Evolutionary conservation across 2,329 filamentous ascomycete species (phyloP), one percentile per base, ranked within the genome.

Genomic region (Botrytis deweyae): DNA sequence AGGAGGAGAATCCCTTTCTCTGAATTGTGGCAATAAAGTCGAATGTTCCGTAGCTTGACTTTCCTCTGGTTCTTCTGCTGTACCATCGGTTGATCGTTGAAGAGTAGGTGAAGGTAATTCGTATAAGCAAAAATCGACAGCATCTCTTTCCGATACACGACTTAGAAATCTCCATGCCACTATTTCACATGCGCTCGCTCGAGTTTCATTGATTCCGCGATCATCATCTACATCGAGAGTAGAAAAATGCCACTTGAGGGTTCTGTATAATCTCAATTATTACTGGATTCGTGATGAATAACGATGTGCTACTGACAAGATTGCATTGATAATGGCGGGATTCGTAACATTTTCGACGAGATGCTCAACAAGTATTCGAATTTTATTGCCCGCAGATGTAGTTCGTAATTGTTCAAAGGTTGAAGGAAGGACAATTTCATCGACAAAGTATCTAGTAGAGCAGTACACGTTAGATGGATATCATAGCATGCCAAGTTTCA

Each of bases 151-250:
- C 2, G 90, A 91, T 46, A 94, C 84, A 72, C 89, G 89, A 25
- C 89, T 89, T 52, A 95, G 84, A 78, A 94, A 93, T 58, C 92
- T 88, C 91, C 92, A 94, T 55, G 93, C 93, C 22, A 94, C 91
- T 75, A 94, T 92, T 83, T 95, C 93, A 80, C 92, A 95, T 42
- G 91, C 92, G 79, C 89, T 88, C 33, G 91, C 91, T 72, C 92
- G 87, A 22, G 91, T 88, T 73, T 92, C 88, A 73, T 90, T 89
- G 46, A 95, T 83, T 6, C 90, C 89, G 74, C 89, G 88, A 74
- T 92, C 86, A 65, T 49, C 44, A 65, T 49, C 44, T 44, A 82
- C 85, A 75, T 92, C 91, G 49, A 86, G 84, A 20, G 88, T 86
- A 38, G 88, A 84, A 75, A 91, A 95, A 79, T 95, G 92, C 86